Conservation (phyloP, 1,284 basidiomycete species). For the Leccinum huronense region DNA sequence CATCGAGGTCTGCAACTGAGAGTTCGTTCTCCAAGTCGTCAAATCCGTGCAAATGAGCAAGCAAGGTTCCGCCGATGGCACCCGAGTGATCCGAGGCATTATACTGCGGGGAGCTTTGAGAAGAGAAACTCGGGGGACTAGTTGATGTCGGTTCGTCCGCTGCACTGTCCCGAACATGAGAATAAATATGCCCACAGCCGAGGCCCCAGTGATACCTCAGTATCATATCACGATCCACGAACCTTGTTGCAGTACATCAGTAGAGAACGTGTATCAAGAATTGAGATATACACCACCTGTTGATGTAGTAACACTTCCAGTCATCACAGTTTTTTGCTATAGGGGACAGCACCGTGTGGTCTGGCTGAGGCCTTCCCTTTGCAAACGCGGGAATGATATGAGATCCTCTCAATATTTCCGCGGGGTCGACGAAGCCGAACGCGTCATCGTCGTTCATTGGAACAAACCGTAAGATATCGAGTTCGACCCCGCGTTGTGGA, state of each 20-base stretch:
- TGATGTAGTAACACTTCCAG: too few species aligned
- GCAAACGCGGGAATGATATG: conserved; percentile 18
- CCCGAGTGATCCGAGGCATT: neutral
- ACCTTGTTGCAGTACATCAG: conserved; percentile 2
- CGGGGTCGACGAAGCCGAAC: conserved; percentile 19
- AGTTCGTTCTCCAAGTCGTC: too few species aligned
- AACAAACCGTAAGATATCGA: too few species aligned
- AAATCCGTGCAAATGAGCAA: neutral
- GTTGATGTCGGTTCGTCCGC: neutral
- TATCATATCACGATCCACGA: conserved; percentile 14
- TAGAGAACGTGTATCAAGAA: neutral
- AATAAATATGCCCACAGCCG: neutral
- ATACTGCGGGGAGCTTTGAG: neutral
- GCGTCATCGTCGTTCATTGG: neutral
- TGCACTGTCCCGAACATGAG: neutral
- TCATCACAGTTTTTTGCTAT: neutral
- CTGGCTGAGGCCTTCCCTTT: neutral
- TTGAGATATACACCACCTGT: too few species aligned
- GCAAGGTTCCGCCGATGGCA: neutral
- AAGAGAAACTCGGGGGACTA: neutral
- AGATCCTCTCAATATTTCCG: conserved; percentile 9
- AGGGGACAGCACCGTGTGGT: neutral
- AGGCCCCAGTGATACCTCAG: conserved; percentile 7
- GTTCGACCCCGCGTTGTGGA: too few species aligned
- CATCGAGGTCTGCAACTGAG: too few species aligned